A percentile compares a stretch with the other conserved stretches of the same genome.
phyloP scores from a whole-genome alignment of 345 rosid genomes.

The Bruguiera sexangula region DNA sequence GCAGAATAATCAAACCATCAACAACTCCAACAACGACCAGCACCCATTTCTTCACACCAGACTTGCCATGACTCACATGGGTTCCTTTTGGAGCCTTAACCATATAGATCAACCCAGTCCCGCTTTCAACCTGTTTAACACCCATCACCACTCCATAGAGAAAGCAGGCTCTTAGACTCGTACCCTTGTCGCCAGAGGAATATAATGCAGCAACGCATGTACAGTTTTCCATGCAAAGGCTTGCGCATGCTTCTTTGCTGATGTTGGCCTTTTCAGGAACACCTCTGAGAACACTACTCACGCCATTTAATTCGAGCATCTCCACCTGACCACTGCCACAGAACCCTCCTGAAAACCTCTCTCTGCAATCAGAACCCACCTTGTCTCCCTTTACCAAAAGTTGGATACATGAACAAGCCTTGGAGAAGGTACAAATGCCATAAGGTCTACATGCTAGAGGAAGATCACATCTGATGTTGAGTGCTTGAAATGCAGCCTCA shows the following conservation, averaged over 20 bases:
- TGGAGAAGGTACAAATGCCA: constrained; percentile 69
- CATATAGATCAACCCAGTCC: constrained; percentile 54
- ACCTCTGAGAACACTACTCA: constrained; percentile 45
- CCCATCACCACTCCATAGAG: constrained; percentile 63
- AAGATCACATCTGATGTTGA: constrained; percentile 71
- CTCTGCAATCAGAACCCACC: constrained; percentile 34
- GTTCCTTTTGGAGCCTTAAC: constrained; percentile 72
- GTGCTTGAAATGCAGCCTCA: constrained; percentile 62
- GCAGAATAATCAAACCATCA: constrained; percentile 56
- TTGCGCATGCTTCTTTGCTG: constrained; percentile 51
- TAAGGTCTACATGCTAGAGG: constrained; percentile 81
- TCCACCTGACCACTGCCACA: constrained; percentile 36
- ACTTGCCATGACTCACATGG: constrained; percentile 30
- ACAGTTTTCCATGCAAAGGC: constrained; percentile 57
- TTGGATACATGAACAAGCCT: constrained; percentile 64
- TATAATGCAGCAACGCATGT: constrained; percentile 58
- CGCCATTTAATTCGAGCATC: constrained; percentile 68
- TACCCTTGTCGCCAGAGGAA: constrained; percentile 18
- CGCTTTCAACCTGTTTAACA: constrained; percentile 52
- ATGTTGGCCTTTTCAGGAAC: constrained; percentile 39
- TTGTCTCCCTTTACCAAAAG: constrained; percentile 17
- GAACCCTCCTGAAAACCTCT: constrained; percentile 24
- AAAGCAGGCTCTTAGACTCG: constrained; percentile 34
- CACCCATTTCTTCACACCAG: constrained; percentile 64
- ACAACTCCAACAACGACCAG: constrained; percentile 62